These are phyloP conservation scores for Turnera subulata DNA, from an alignment of 345 rosid genomes.

Conservation along the genomic window DNA sequence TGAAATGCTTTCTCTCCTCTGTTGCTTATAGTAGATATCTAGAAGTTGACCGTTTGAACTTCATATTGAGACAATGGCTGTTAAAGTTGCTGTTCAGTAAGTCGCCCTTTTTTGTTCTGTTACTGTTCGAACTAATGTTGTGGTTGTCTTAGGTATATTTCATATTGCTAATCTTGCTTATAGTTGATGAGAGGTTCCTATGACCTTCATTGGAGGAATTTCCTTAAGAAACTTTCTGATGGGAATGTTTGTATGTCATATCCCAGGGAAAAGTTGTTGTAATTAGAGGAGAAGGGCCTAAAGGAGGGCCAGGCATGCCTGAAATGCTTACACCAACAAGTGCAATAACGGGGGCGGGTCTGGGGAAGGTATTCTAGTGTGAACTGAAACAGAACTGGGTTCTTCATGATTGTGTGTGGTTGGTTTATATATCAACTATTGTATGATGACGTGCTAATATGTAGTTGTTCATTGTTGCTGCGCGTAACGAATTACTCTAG, in stretches of 20 bases:
- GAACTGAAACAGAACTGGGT: slow-evolving; percentile 4
- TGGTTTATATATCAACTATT: neutral
- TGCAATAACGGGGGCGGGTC: slow-evolving; percentile 99
- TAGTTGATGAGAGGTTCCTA: no score
- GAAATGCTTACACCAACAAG: slow-evolving; percentile 99
- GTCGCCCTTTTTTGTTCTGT: no score
- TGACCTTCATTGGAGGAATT: no score
- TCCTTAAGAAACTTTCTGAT: neutral
- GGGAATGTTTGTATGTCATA: slow-evolving; percentile 14
- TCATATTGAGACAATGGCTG: no score
- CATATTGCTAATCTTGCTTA: no score
- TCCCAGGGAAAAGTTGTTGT: slow-evolving; percentile 86
- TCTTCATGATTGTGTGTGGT: neutral
- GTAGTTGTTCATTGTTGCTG: neutral
- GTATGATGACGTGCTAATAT: neutral
- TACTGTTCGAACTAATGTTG: no score
- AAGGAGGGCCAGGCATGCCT: slow-evolving; percentile 99
- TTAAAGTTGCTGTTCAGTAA: no score
- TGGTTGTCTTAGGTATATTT: no score
- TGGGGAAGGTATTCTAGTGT: slow-evolving; percentile 68
- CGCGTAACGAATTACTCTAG: no score
- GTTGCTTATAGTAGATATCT: no score
- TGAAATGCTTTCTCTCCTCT: no score
- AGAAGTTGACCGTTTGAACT: no score
- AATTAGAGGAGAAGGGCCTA: slow-evolving; percentile 96